Percentiles rank a stretch among this genome's conserved stretches.
phyloP scores from a whole-genome alignment of 805 yeast species.

The Lipomyces spencermartinsiae region DNA sequence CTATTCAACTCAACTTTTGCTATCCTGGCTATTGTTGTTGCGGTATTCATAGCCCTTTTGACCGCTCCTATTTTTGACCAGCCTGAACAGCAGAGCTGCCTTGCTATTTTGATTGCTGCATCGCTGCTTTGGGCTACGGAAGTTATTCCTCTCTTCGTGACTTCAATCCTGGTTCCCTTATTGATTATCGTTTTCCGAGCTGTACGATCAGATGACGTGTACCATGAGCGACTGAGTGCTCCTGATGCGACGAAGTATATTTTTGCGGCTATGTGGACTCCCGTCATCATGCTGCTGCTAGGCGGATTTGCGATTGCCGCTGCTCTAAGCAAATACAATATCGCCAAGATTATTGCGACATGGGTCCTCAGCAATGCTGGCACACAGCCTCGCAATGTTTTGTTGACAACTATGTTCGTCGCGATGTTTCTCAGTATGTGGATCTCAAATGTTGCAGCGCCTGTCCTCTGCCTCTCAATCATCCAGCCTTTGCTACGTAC shows the following conservation, averaged over 20 bases:
- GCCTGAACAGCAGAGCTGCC: slow-evolving; percentile 76
- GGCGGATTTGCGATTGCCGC: slow-evolving; percentile 98
- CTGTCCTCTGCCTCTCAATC: slow-evolving; percentile 88
- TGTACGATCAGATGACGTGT: slow-evolving; percentile 57
- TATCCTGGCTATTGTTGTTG: slow-evolving; percentile 56
- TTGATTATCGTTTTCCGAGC: slow-evolving; percentile 76
- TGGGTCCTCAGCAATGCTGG: slow-evolving; percentile 83
- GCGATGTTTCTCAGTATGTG: slow-evolving; percentile 90
- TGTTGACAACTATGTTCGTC: slow-evolving; percentile 82
- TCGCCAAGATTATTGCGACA: slow-evolving; percentile 86
- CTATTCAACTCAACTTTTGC: slow-evolving; percentile 50
- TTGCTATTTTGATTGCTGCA: slow-evolving; percentile 80
- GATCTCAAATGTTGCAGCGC: slow-evolving; percentile 97
- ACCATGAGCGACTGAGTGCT: slow-evolving; percentile 61
- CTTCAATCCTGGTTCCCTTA: slow-evolving; percentile 83
- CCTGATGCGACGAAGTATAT: slow-evolving; percentile 78
- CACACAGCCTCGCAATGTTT: slow-evolving; percentile 76
- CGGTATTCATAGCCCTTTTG: slow-evolving; percentile 58
- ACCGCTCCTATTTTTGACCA: slow-evolving; percentile 53
- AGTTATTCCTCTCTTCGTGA: slow-evolving; percentile 83
- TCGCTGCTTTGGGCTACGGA: slow-evolving; percentile 96
- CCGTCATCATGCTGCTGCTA: slow-evolving; percentile 83
- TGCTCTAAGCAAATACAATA: slow-evolving; percentile 86
- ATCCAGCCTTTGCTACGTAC: slow-evolving; percentile 89
- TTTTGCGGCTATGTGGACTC: slow-evolving; percentile 91